These are phyloP conservation scores for Rhizopogon vesiculosus DNA, from an alignment of 768 basidiomycete species.

Conservation along the genomic window DNA sequence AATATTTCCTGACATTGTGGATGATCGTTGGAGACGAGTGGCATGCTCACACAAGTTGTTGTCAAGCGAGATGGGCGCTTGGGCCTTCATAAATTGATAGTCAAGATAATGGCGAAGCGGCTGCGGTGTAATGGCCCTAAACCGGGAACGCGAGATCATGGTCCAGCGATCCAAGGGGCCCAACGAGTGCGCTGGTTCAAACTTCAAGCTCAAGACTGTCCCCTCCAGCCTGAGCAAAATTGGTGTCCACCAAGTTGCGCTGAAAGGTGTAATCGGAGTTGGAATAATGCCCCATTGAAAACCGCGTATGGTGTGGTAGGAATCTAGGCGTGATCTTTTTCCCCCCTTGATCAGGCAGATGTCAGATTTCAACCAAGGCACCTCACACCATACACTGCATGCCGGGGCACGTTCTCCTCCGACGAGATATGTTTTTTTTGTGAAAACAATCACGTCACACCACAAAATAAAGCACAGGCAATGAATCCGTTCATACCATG, in stretches of 20 bases:
- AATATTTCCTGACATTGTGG: no score
- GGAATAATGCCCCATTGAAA: slow-evolving; percentile 58
- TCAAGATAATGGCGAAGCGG: slow-evolving; percentile 52
- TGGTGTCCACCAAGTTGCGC: slow-evolving; percentile 71
- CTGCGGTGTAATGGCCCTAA: slow-evolving; percentile 67
- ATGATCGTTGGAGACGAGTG: not conserved
- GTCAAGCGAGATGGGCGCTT: slow-evolving; percentile 61
- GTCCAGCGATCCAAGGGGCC: slow-evolving; percentile 46
- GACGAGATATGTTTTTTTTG: not conserved
- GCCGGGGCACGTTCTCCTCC: not conserved
- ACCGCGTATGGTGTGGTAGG: not conserved
- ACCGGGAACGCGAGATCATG: slow-evolving; percentile 78
- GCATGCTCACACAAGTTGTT: slow-evolving; percentile 46
- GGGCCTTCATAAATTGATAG: not conserved
- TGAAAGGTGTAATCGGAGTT: slow-evolving; percentile 62
- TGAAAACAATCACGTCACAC: not conserved
- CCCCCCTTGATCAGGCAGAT: not conserved
- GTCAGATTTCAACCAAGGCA: not conserved
- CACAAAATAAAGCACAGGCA: not conserved
- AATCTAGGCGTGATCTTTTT: not conserved
- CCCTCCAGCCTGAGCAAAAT: slow-evolving; percentile 96
- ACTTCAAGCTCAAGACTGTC: slow-evolving; percentile 53
- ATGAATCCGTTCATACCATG: not conserved
- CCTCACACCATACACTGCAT: not conserved
- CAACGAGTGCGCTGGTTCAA: slow-evolving; percentile 81